These are phyloP conservation scores for Neurospora sp. DNA, from an alignment of 495 filamentous ascomycete species.

Conservation along the genomic window DNA sequence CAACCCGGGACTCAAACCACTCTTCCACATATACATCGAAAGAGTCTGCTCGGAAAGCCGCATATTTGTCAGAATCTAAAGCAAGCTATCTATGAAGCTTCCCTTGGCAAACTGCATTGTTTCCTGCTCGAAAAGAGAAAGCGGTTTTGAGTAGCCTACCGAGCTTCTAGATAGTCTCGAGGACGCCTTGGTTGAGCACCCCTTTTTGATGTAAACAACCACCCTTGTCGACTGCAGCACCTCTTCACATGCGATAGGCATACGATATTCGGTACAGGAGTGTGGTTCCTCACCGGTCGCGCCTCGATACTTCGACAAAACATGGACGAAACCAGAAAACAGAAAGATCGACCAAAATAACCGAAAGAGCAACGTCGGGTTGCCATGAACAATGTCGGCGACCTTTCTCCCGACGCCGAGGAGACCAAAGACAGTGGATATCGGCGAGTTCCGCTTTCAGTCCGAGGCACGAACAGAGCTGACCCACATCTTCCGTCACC, in stretches of 20 bases:
- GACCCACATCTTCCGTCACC: neutral
- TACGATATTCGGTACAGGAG: neutral
- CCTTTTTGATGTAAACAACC: neutral
- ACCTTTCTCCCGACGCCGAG: neutral
- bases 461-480: neutral
- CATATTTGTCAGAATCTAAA: accelerated
- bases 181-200: neutral
- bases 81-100: neutral
- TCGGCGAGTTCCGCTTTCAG: neutral
- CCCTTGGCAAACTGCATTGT: neutral
- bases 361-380: neutral
- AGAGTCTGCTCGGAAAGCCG: neutral
- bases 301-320: neutral
- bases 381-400: neutral
- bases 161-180: neutral
- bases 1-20: neutral
- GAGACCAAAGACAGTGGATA: neutral
- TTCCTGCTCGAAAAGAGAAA: neutral
- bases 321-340: neutral
- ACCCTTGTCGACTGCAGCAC: neutral
- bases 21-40: neutral
- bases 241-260: neutral
- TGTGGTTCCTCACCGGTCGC: neutral
- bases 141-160: neutral
- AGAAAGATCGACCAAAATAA: neutral